These are phyloP conservation scores for Chytriomyces confervae DNA, from an alignment of 192 early-diverging fungal genomes.

Conservation along the genomic window DNA sequence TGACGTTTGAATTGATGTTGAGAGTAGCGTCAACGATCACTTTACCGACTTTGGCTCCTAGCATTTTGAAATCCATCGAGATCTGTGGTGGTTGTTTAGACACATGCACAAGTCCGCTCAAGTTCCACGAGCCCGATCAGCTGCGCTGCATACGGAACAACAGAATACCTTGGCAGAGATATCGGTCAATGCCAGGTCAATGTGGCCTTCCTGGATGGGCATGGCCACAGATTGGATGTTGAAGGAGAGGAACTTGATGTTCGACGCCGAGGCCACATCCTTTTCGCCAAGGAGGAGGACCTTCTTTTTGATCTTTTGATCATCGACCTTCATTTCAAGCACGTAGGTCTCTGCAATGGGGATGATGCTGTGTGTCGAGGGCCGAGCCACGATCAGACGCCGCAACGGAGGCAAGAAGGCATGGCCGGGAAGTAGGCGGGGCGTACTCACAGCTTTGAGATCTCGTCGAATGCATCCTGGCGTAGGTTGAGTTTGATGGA, in stretches of 20 bases:
- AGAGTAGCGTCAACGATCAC: constrained; percentile 2
- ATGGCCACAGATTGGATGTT: constrained; percentile 6
- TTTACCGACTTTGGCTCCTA: background rate
- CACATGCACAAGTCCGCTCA: background rate
- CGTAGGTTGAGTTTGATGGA: constrained; percentile 7
- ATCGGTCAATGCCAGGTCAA: background rate
- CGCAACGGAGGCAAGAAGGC: background rate
- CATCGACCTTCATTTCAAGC: constrained; percentile 10
- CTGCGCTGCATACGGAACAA: background rate
- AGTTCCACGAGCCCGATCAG: background rate
- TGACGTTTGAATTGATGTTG: constrained; percentile 14
- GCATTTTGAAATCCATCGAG: constrained; percentile 17
- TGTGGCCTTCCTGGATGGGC: constrained; percentile 11
- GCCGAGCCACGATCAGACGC: background rate
- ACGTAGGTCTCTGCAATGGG: constrained; percentile 20
- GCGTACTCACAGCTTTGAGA: background rate
- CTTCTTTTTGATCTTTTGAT: constrained; percentile 29
- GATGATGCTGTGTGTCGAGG: constrained; percentile 10
- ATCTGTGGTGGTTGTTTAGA: constrained; percentile 3
- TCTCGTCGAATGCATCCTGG: constrained; percentile 19
- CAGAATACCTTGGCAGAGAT: too few species aligned
- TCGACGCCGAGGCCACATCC: constrained; percentile 3
- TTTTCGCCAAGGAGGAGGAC: constrained; percentile 22
- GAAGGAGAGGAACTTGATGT: constrained; percentile 14
- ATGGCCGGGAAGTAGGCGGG: background rate